These are phyloP conservation scores for Baudoinia panamericana DNA, from an alignment of 495 filamentous ascomycete genomes.

Conservation along the genomic window DNA sequence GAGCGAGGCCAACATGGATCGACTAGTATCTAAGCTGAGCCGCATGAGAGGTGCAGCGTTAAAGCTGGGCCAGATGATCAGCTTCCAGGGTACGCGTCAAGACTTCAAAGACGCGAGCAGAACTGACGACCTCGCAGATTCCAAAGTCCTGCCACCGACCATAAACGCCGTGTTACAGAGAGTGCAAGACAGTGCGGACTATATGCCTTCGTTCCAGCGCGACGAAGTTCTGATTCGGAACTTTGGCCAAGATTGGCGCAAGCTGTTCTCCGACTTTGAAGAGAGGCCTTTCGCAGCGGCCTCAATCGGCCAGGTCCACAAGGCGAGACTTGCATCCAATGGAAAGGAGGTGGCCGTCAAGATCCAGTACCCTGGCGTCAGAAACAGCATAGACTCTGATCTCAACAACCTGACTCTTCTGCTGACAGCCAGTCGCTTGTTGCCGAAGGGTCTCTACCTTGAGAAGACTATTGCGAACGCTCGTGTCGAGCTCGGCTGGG, in stretches of 20 bases:
- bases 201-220: conserved; percentile 90
- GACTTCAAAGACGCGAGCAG: neutral
- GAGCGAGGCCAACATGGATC: conserved; percentile 77
- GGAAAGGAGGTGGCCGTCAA: conserved; percentile 79
- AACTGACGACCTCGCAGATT: conserved; percentile 39
- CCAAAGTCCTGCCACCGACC: conserved; percentile 80
- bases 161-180: conserved; percentile 81
- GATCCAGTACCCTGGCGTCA: conserved; percentile 95
- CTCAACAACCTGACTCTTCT: conserved; percentile 83
- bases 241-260: conserved; percentile 74
- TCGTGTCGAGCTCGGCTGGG: conserved; percentile 84
- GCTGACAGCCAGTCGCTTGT: conserved; percentile 72
- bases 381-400: conserved; percentile 88
- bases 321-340: conserved; percentile 62
- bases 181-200: conserved; percentile 93
- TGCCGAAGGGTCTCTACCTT: conserved; percentile 85
- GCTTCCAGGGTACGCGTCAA: conserved; percentile 58
- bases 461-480: conserved; percentile 97
- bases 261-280: conserved; percentile 70
- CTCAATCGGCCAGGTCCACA: conserved; percentile 95
- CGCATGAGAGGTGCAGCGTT: conserved; percentile 95
- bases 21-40: conserved; percentile 81
- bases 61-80: conserved; percentile 97
- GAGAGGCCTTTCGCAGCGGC: conserved; percentile 90
- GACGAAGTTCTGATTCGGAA: conserved; percentile 66